Percentiles rank a stretch among this genome's conserved stretches.
phyloP scores from a whole-genome alignment of 352 stramenopile genomes.

The Pythium myriotylum region DNA sequence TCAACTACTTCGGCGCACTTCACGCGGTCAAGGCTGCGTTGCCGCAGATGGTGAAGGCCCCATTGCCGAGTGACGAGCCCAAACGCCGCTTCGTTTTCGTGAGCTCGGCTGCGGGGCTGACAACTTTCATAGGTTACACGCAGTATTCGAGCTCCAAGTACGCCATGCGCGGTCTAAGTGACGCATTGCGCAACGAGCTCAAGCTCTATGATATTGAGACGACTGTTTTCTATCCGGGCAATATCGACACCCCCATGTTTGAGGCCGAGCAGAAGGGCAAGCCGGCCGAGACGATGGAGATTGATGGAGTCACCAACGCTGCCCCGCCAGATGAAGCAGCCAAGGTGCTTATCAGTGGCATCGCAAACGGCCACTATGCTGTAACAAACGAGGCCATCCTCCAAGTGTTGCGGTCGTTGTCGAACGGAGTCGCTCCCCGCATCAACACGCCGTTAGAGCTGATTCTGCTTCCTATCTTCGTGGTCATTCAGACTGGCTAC shows the following conservation, averaged over 20 bases:
- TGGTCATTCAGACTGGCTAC: constrained; percentile 6
- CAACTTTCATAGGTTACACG: constrained; percentile 81
- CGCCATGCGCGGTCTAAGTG: constrained; percentile 90
- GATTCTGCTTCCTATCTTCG: constrained; percentile 31
- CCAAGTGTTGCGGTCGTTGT: constrained; percentile 48
- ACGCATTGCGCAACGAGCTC: constrained; percentile 80
- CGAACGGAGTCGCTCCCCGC: constrained; percentile 56
- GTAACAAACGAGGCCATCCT: constrained; percentile 60
- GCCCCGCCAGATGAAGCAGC: constrained; percentile 42
- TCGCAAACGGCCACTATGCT: constrained; percentile 49
- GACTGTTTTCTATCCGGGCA: constrained; percentile 89
- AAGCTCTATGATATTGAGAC: constrained; percentile 74
- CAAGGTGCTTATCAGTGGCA: constrained; percentile 50
- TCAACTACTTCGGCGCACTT: constrained; percentile 63
- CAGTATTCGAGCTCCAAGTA: constrained; percentile 90
- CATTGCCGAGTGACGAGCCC: constrained; percentile 19
- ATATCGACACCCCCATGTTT: constrained; percentile 34
- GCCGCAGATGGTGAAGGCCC: constrained; percentile 57
- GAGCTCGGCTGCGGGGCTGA: constrained; percentile 46
- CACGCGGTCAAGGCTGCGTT: constrained; percentile 57
- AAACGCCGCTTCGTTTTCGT: constrained; percentile 52
- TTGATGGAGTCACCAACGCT: neutral
- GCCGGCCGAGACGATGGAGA: neutral
- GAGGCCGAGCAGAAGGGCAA: constrained; percentile 1
- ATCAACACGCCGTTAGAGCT: constrained; percentile 59